A percentile compares a stretch with the other conserved stretches of the same genome.
phyloP scores from a whole-genome alignment of 2,329 filamentous ascomycete genomes.

The Madurella fahalii region DNA sequence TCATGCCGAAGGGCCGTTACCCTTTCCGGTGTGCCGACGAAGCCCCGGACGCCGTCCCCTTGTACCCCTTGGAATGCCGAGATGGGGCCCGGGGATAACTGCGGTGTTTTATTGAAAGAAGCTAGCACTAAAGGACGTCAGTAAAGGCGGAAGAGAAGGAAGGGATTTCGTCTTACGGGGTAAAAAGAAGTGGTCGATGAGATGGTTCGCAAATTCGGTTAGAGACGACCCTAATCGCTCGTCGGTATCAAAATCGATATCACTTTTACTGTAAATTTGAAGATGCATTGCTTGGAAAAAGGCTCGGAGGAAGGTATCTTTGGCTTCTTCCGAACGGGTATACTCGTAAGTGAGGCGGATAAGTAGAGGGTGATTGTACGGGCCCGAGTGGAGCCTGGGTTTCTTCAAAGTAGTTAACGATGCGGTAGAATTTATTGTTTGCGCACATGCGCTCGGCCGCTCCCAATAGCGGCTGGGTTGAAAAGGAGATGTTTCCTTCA shows the following conservation, averaged over 20 bases:
- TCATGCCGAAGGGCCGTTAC: slow-evolving; percentile 25
- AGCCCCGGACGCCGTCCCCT: slow-evolving; percentile 9
- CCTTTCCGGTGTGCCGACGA: slow-evolving; percentile 24
- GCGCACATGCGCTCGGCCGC: too few relatives aligned
- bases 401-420: too few relatives aligned
- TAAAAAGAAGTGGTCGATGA: slow-evolving; percentile 29
- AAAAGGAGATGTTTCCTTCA: too few relatives aligned
- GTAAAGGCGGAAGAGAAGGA: not conserved
- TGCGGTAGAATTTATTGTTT: too few relatives aligned
- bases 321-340: slow-evolving; percentile 24
- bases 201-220: slow-evolving; percentile 24
- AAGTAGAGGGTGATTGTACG: slow-evolving; percentile 25
- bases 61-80: slow-evolving; percentile 24
- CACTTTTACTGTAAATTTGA: slow-evolving; percentile 15
- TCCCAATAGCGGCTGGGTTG: too few relatives aligned
- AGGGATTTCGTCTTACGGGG: slow-evolving; percentile 20
- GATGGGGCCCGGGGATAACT: slow-evolving; percentile 25
- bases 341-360: slow-evolving; percentile 28
- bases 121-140: slow-evolving; percentile 24
- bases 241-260: slow-evolving; percentile 16
- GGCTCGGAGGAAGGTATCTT: slow-evolving; percentile 26
- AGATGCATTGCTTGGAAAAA: slow-evolving; percentile 28
- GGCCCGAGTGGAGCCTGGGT: too few relatives aligned
- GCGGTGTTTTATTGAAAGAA: slow-evolving; percentile 25
- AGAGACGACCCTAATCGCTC: slow-evolving; percentile 14